Evolutionary conservation across 805 yeast genomes (phyloP).

Genomic region (Kazachstania martiniae): DNA sequence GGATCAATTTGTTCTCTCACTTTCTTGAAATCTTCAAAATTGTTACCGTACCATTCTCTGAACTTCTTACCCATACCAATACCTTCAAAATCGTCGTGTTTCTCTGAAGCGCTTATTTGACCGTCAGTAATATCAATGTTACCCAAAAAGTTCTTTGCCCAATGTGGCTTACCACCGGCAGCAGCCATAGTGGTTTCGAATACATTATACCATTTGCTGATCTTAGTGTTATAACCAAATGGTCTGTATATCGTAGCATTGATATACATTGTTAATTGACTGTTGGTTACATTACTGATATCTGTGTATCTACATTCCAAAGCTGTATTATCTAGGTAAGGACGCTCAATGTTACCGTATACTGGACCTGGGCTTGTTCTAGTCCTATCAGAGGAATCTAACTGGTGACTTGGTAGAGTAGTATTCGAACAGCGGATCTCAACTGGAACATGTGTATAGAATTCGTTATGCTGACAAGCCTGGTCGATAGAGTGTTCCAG

Average conservation of each 20-base stretch:
- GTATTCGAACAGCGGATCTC: conserved; percentile 92
- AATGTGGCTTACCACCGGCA: conserved; percentile 90
- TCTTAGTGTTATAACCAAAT: conserved; percentile 62
- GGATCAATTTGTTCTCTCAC: conserved; percentile 70
- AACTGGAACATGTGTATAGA: conserved; percentile 87
- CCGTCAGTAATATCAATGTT: conserved; percentile 27
- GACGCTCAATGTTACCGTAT: conserved; percentile 74
- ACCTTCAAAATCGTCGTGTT: conserved; percentile 56
- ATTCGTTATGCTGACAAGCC: conserved; percentile 52
- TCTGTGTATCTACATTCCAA: conserved; percentile 42
- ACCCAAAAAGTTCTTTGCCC: conserved; percentile 95
- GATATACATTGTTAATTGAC: conserved; percentile 73
- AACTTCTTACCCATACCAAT: conserved; percentile 63
- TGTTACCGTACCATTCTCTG: conserved; percentile 71
- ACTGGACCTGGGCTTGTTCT: conserved; percentile 62
- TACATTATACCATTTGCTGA: conserved; percentile 69
- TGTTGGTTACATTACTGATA: conserved; percentile 38
- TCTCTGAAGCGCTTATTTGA: conserved; percentile 27
- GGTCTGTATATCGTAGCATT: conserved; percentile 97
- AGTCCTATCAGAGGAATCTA: conserved; percentile 43
- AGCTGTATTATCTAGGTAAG: conserved; percentile 76
- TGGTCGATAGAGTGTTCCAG: conserved; percentile 48
- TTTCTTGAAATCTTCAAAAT: conserved; percentile 47
- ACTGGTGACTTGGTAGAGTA: conserved; percentile 33
- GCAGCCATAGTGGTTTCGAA: conserved; percentile 70